Base-by-base conservation (phyloP, 2,329 filamentous ascomycete species). In the Nannizziopsis arthrosporioides region DNA sequence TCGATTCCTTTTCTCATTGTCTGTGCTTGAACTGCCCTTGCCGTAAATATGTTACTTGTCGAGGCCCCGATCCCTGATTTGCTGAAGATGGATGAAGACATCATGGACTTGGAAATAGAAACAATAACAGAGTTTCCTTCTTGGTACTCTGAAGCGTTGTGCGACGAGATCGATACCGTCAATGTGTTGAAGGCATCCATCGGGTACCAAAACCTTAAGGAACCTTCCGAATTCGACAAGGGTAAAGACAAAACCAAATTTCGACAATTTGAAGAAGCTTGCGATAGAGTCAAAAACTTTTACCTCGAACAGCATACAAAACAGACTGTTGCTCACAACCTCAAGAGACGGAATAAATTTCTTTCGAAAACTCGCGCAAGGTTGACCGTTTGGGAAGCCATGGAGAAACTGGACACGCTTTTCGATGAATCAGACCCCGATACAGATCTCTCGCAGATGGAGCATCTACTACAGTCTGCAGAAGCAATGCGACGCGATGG, bases 361-460 rank as follows among this genome's bases (percentile, higher is more conserved):
- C 71, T 80, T 65, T 74, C 73, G 54, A 77, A 80, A 52, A 76
- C 76, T 1, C 78, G 84, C 47, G 79, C 82, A 12, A 75, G 84
- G 65, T 86, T 94, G 84, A 83, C 81, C 53, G 75, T 94, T 63
- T 94, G 87, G 88, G 74, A 93, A 64, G 88, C 88, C 15, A 92
- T 94, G 69, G 85, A 93, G 76, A 89, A 87, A 68, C 81, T 94
- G 61, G 86, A 94, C 75, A 87, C 84, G 0, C 76, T 94, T 45
- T 84, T 94, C 64, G 88, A 94, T 68, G 85, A 93, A 68, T 88
- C 82, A 15, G 88, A 94, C 70, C 88, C 88, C 1, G 87, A 94
- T 69, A 94, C 88, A 40, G 80, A 78, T 42, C 80, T 94, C 53
- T 83, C 80, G 22, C 88, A 94, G 71, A 93, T 94, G 62, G 84